Base-by-base conservation (phyloP, 2,329 filamentous ascomycete species). In the Fusarium beomiforme region DNA sequence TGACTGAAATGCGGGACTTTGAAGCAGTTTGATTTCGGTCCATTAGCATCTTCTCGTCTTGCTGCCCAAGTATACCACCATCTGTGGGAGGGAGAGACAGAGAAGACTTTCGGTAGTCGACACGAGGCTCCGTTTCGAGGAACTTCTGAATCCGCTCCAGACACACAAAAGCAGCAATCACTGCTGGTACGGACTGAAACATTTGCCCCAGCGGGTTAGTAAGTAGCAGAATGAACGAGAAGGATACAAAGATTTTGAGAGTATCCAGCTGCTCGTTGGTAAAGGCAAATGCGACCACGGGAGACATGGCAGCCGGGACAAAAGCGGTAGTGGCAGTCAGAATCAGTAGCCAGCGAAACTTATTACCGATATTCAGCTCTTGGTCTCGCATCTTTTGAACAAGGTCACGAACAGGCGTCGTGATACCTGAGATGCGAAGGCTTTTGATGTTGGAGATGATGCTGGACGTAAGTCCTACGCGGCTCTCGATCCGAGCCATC, bases 361-460 rank as follows among this genome's bases (percentile, higher is more conserved):
- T 39, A 24, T 53, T 53, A 5, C 49, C 49, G 49, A 53, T 53
- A 21, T 10, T 11, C 34, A 53, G 23, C 49, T 53, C 49, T 39
- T 53, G 34, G 12, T 53, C 49, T 39, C 49, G 49, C 49, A 53
- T 53, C 33, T 53, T 53, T 17, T 53, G 49, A 21, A 53, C 34
- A 21, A 53, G 49, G 8, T 37, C 49, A 53, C 49, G 49, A 26
- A 53, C 49, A 11, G 49, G 49, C 3, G 49, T 10, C 34, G 49
- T 53, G 34, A 53, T 53, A 16, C 49, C 49, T 23, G 49, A 53
- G 19, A 53, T 53, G 16, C 49, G 49, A 14, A 53, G 49, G 13
- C 49, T 53, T 39, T 53, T 53, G 49, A 53, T 53, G 23, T 53
- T 53, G 49, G 49, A 53, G 49, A 53, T 53, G 34, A 53, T 53